Conservation (phyloP, 768 basidiomycete genomes). For the Cyathus striatus region DNA sequence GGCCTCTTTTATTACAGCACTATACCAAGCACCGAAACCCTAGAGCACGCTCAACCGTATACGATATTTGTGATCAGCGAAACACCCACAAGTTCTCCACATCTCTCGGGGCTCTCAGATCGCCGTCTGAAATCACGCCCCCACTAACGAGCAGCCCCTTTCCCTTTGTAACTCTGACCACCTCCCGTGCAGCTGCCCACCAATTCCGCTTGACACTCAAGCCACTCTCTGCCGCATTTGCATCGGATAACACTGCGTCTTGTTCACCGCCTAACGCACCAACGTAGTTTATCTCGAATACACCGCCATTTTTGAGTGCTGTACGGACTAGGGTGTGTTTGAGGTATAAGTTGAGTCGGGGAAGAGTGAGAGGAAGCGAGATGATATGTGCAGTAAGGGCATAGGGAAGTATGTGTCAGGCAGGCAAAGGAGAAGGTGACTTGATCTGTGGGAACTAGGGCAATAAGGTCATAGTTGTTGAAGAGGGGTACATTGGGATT, state of each 20-base stretch:
- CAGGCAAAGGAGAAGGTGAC: slow-evolving; percentile 75
- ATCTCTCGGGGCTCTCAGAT: slow-evolving; percentile 69
- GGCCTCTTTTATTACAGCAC: slow-evolving; percentile 53
- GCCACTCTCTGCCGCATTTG: slow-evolving; percentile 49
- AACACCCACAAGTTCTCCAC: slow-evolving; percentile 75
- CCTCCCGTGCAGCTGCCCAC: slow-evolving; percentile 78
- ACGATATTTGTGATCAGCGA: too few species aligned
- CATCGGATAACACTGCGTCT: too few species aligned
- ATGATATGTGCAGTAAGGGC: slow-evolving; percentile 79
- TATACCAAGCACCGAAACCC: slow-evolving; percentile 63
- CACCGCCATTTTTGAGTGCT: slow-evolving; percentile 76
- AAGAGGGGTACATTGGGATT: slow-evolving; percentile 62
- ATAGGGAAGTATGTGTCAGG: slow-evolving; percentile 74
- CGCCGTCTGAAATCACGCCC: slow-evolving; percentile 54
- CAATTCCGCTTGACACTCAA: slow-evolving; percentile 66
- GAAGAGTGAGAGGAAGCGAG: slow-evolving; percentile 69
- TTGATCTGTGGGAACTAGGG: slow-evolving; percentile 69
- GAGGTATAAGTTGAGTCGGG: slow-evolving; percentile 74
- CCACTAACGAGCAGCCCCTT: slow-evolving; percentile 71
- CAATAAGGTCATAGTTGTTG: slow-evolving; percentile 70
- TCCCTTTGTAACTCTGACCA: slow-evolving; percentile 77
- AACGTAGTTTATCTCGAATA: slow-evolving; percentile 77
- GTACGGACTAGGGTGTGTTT: slow-evolving; percentile 82
- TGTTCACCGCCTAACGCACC: slow-evolving; percentile 66
- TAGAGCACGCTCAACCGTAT: too few species aligned